Evolutionary conservation across 192 early-diverging fungal species (phyloP), one percentile per base, ranked within the genome.

Genomic region (Podila horticola): DNA sequence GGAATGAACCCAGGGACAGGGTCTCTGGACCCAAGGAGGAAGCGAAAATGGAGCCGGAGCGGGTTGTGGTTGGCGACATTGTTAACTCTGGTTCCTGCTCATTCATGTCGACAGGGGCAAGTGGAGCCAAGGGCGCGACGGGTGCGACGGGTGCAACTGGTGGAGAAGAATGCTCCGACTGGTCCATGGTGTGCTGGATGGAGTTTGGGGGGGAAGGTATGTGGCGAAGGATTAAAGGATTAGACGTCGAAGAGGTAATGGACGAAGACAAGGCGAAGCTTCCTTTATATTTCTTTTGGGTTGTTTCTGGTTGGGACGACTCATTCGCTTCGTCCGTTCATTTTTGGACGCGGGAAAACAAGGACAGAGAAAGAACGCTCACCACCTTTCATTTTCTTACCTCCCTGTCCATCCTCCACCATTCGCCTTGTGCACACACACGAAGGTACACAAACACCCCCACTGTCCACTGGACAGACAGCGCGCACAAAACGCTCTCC

Each of bases 11-110:
- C 59, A 30, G 17, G 15, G 30, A 19, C 28, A 61, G 28, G 12
- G 26, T 61, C 15, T 33, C 26, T 28, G 30, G 10, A 8, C 17
- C 26, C 7, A 17, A 34, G 30, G 59, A 17, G 59, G 59, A 58
- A 8, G 26, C 55, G 52, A 55, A 55, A 26, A 55, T n/a, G 24
- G 52, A 55, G 10, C 52, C 52, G 22, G 52, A 55, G 22, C 20
- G 24, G 20, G 52, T 55, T 20, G 52, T 10, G 52, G n/a, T 55
- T n/a, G 52, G 52, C 52, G 52, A 55, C 52, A 55, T 55, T 55
- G 52, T 55, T 26, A 55, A 19, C 3, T 55, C 52, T 55, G 52
- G 52, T 17, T 55, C 52, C 10, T 55, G 52, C 24, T 24, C 24
- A 22, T 26, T 4, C n/a, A 26, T n/a, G 22, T 26, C 55, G 55